Conservation (phyloP, 306 rosid genomes). For the Pyrus betulifolia region DNA sequence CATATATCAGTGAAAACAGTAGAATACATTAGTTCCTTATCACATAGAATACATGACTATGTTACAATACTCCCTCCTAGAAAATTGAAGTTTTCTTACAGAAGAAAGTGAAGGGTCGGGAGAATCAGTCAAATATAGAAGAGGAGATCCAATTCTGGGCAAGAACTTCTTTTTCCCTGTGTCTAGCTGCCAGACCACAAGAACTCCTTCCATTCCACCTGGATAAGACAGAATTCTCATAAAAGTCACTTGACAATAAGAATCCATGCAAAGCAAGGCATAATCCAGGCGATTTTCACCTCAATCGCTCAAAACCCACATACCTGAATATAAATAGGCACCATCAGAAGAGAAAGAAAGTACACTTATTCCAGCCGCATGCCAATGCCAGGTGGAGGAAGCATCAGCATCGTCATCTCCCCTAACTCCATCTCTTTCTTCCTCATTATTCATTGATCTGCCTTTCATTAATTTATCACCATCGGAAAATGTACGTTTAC, state of each 20-base stretch:
- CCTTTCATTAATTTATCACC: constrained; percentile 17
- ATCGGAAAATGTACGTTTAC: constrained; percentile 33
- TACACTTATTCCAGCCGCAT: constrained; percentile 49
- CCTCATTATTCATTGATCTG: constrained; percentile 26
- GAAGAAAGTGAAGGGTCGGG: constrained; percentile 72
- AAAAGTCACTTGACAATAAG: not conserved
- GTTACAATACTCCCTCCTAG: constrained; percentile 4
- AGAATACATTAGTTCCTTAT: constrained; percentile 13
- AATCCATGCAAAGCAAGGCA: not conserved
- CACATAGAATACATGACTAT: not conserved
- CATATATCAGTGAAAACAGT: constrained; percentile 43
- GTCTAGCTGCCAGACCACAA: constrained; percentile 90
- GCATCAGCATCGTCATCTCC: constrained; percentile 77
- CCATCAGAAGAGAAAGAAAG: constrained; percentile 84
- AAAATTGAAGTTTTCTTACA: constrained; percentile 43
- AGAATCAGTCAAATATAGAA: constrained; percentile 63
- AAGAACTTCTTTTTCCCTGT: constrained; percentile 70
- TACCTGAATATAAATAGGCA: constrained; percentile 81
- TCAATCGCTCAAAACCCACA: not conserved
- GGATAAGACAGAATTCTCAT: constrained; percentile 17
- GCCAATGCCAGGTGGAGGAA: constrained; percentile 94
- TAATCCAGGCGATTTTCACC: constrained; percentile 4
- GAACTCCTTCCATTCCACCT: constrained; percentile 97
- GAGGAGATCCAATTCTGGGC: constrained; percentile 91
- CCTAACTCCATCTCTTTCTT: constrained; percentile 72